phyloP scores from a whole-genome alignment of 2,329 filamentous ascomycete species.

The Davidsoniella eucalypti region DNA sequence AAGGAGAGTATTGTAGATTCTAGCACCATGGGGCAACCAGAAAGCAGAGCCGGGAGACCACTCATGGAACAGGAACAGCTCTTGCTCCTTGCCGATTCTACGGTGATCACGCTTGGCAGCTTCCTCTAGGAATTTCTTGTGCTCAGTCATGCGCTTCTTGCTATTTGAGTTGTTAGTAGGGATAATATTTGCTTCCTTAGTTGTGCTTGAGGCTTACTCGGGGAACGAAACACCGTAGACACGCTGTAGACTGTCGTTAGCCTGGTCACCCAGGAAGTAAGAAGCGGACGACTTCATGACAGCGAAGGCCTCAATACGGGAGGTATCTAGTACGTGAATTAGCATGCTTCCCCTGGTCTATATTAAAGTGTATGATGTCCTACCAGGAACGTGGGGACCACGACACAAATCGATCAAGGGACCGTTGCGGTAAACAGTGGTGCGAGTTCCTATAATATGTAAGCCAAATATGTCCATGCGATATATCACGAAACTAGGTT shows the following conservation, averaged over 20 bases:
- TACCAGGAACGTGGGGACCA: constrained; percentile 73
- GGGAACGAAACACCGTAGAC: constrained; percentile 89
- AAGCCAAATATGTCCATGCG: neutral
- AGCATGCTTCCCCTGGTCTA: neutral
- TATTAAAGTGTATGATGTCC: neutral
- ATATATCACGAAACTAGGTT: constrained; percentile 19
- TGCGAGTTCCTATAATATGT: constrained; percentile 29
- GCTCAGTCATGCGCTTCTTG: constrained; percentile 85
- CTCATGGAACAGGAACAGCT: constrained; percentile 94
- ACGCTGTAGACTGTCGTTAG: constrained; percentile 88
- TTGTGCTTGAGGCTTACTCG: constrained; percentile 5
- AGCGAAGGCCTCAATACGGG: constrained; percentile 85
- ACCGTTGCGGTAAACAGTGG: constrained; percentile 88
- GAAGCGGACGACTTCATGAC: constrained; percentile 66
- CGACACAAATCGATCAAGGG: constrained; percentile 90
- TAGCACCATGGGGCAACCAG: constrained; percentile 80
- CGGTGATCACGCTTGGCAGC: constrained; percentile 95
- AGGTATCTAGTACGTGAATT: constrained; percentile 40
- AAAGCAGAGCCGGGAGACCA: constrained; percentile 86
- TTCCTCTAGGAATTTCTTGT: constrained; percentile 90
- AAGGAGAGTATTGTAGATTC: constrained; percentile 82
- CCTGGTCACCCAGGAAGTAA: constrained; percentile 68
- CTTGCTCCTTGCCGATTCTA: constrained; percentile 85
- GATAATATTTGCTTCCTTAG: neutral
- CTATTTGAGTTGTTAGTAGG: constrained; percentile 9